Percentiles rank a stretch among this genome's conserved stretches.
phyloP scores from a whole-genome alignment of 2,329 filamentous ascomycete genomes.

The Diaporthe eres region DNA sequence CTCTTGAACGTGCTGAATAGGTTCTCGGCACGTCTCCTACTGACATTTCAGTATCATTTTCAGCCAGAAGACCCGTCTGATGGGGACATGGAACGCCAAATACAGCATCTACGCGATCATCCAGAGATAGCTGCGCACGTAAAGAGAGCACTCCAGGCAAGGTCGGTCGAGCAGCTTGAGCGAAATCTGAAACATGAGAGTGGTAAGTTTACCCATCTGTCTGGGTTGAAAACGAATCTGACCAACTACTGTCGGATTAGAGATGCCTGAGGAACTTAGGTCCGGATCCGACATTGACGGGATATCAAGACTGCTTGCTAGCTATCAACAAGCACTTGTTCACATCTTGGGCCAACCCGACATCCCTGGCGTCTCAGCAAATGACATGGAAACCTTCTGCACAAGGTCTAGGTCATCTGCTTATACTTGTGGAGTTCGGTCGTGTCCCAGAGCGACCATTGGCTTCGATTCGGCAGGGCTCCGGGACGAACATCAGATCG shows the following conservation, averaged over 20 bases:
- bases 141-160: not conserved
- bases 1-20: conserved; percentile 42
- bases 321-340: conserved; percentile 37
- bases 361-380: conserved; percentile 17
- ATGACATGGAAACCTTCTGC: conserved; percentile 43
- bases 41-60: not conserved
- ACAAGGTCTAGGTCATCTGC: conserved; percentile 36
- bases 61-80: not conserved
- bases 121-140: not conserved
- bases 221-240: too few species aligned
- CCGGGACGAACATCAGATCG: conserved; percentile 40
- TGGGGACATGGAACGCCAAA: not conserved
- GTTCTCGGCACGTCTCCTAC: conserved; percentile 1
- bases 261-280: too few species aligned
- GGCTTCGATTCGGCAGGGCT: conserved; percentile 43
- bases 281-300: not conserved
- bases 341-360: conserved; percentile 14
- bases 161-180: not conserved
- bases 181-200: not conserved
- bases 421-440: conserved; percentile 41
- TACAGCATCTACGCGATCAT: not conserved
- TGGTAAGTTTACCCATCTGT: not conserved
- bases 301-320: conserved; percentile 3
- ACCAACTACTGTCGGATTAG: too few species aligned
- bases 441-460: conserved; percentile 40